A percentile compares a stretch with the other conserved stretches of the same genome.
Evolutionary conservation across 441 rosid genomes (phyloP).

Genomic region (Aleurites moluccanus): DNA sequence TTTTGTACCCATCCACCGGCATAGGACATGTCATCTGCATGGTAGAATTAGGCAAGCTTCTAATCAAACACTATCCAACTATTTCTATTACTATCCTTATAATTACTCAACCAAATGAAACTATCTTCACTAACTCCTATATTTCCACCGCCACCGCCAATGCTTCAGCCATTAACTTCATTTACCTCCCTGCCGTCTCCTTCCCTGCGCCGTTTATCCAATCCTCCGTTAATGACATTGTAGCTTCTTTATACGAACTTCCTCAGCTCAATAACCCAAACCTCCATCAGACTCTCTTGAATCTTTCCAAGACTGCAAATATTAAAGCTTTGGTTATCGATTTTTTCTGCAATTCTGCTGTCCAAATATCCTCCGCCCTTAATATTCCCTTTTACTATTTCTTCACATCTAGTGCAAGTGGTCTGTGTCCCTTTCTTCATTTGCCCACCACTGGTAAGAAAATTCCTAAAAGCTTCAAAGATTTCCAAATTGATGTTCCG

Average conservation of each 20-base stretch:
- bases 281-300: conserved; percentile 24
- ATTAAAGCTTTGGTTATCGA: conserved; percentile 37
- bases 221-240: neutral
- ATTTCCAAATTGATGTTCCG: conserved; percentile 24
- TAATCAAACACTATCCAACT: conserved; percentile 19
- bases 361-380: conserved; percentile 24
- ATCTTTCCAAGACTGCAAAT: conserved; percentile 14
- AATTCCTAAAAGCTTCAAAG: conserved; percentile 20
- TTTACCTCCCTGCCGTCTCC: conserved; percentile 20
- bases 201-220: conserved; percentile 6
- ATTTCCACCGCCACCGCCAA: conserved; percentile 14
- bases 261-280: conserved; percentile 27
- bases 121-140: conserved; percentile 14
- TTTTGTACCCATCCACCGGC: neutral
- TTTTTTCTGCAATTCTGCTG: conserved; percentile 35
- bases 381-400: conserved; percentile 37
- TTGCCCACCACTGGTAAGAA: conserved; percentile 21
- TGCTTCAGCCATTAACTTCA: conserved; percentile 23
- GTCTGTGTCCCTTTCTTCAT: conserved; percentile 28
- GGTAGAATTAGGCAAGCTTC: conserved; percentile 11
- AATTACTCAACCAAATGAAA: conserved; percentile 2
- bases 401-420: conserved; percentile 26
- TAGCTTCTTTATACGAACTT: conserved; percentile 18
- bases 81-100: conserved; percentile 28
- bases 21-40: conserved; percentile 1